Evolutionary conservation across 345 rosid genomes (phyloP), one percentile per base, ranked within the genome.

Genomic region (Hevea brasiliensis): DNA sequence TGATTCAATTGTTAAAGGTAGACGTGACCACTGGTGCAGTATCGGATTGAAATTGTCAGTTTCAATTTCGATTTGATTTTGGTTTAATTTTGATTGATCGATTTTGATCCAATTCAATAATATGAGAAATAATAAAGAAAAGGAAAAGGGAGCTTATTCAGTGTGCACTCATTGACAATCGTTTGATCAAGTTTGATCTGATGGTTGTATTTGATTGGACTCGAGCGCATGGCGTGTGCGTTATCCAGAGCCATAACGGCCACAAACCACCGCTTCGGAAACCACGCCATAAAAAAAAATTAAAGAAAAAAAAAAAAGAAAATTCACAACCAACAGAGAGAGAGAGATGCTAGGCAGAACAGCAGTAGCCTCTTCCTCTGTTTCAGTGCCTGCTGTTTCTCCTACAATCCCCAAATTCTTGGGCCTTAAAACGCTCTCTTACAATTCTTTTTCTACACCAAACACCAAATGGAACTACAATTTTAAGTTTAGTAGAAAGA

Each of bases 281-380:
- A 11, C 29, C 37, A 35, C 35, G 32, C 20, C 40, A 17, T 62
- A 0, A 20, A 12, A 50, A 72, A 26, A 21, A 60, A 51, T 1
- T 17, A 29, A 7, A 24, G 27, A 24, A 40, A 54, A 18, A 23
- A 54, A 18, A 0, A 21, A 66, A 37, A 23, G 5, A 35, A 32
- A 37, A 37, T 23, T 23, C 42, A 64, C 45, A 15, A n/a, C 23
- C 44, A 17, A 21, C 6, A 47, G 26, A 72, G 57, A 37, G 71
- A 54, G 2, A 63, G 68, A 77, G 77, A 84, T 90, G 95, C 67
- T 82, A 10, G 82, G 74, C 78, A 82, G 84, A 82, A 68, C 85
- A 68, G 82, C 61, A 18, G 57, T 44, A 65, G 40, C 37, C 70
- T 55, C 70, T 54, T 63, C 71, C 56, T 68, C 67, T 9, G 63